phyloP scores from a whole-genome alignment of 2,329 filamentous ascomycete species.

The Xylaria sp. region DNA sequence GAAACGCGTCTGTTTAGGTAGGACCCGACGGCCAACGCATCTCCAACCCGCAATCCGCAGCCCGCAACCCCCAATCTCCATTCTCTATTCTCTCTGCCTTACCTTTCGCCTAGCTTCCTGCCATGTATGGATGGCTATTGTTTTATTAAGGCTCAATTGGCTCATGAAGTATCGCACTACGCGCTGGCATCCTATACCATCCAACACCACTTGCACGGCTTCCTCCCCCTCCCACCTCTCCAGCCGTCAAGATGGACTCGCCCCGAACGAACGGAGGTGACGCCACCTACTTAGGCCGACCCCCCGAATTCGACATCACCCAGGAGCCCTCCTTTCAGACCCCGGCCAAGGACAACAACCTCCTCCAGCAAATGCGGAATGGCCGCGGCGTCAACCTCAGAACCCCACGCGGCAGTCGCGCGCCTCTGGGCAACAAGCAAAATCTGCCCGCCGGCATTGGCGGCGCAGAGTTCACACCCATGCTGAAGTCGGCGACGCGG shows the following conservation, averaged over 20 bases:
- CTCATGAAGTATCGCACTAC: conserved; percentile 11
- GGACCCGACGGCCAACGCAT: background rate
- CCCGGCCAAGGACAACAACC: conserved; percentile 74
- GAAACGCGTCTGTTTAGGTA: conserved; percentile 22
- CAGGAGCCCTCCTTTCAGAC: conserved; percentile 87
- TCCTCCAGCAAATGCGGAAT: conserved; percentile 75
- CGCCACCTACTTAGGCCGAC: conserved; percentile 74
- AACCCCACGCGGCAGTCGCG: conserved; percentile 72
- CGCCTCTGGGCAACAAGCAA: conserved; percentile 70
- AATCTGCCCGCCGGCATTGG: conserved; percentile 69
- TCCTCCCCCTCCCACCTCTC: conserved; percentile 12
- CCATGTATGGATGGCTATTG: background rate
- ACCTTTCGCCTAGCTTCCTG: background rate
- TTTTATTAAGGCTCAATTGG: background rate
- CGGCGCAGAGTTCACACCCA: conserved; percentile 86
- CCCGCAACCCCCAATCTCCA: background rate
- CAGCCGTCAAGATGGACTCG: conserved; percentile 63
- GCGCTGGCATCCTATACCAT: conserved; percentile 9
- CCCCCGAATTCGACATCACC: conserved; percentile 77
- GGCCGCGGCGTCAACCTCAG: conserved; percentile 63
- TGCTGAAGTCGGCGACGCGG: conserved; percentile 79
- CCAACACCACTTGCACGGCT: conserved; percentile 18
- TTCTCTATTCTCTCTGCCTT: too few relatives aligned
- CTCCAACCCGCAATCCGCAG: background rate
- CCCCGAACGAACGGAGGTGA: conserved; percentile 85